Conservation (phyloP, 2,329 filamentous ascomycete species). For the Diaporthe ampelina region DNA sequence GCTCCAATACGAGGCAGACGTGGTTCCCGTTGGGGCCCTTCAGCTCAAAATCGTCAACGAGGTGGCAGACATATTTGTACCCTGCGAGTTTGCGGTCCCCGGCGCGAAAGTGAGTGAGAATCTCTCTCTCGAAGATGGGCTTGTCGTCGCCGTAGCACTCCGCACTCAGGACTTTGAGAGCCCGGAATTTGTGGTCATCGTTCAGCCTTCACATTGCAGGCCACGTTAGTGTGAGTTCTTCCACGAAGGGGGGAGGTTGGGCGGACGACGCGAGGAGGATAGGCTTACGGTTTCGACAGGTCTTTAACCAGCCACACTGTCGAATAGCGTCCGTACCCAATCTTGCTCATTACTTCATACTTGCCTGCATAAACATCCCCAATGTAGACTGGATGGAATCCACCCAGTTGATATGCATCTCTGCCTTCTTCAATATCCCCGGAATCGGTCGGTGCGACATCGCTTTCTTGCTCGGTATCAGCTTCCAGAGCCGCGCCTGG, state of each 20-base stretch:
- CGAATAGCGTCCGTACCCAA: constrained; percentile 34
- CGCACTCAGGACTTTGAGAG: constrained; percentile 26
- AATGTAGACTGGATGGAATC: constrained; percentile 44
- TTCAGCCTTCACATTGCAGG: not conserved
- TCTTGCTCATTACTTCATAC: constrained; percentile 43
- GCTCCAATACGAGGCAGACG: constrained; percentile 46
- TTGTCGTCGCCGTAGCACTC: constrained; percentile 10
- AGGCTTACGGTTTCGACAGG: not conserved
- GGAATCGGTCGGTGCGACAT: not conserved
- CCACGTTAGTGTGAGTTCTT: not conserved
- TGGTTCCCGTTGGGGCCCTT: constrained; percentile 45
- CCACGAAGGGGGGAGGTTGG: too few relatives aligned
- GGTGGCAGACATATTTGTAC: constrained; percentile 43
- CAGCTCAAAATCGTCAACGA: constrained; percentile 46
- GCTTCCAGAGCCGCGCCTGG: not conserved
- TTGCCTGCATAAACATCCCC: constrained; percentile 42
- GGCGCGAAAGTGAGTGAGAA: constrained; percentile 13
- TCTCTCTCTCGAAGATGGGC: constrained; percentile 20
- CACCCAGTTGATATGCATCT: constrained; percentile 19
- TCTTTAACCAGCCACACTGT: constrained; percentile 32
- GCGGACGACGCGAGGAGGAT: too few relatives aligned
- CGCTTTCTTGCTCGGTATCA: not conserved
- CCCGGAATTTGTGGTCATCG: not conserved
- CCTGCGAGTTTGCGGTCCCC: constrained; percentile 33
- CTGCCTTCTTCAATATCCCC: constrained; percentile 14